A percentile compares a stretch with the other conserved stretches of the same genome.
phyloP scores from a whole-genome alignment of 306 rosid species.

The barrel medic (Medicago truncatula) region MtrunA17r5.0-ANR NC_053047.1:36083001-36083500 shows the following conservation, averaged over 20 bases:
- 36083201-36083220: not conserved
- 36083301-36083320: not conserved
- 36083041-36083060: not conserved
- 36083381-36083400: not conserved
- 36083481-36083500: slow-evolving; percentile 35
- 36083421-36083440: not conserved
- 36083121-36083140: not conserved
- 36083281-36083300: not conserved
- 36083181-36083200: not conserved
- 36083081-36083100: too few species aligned
- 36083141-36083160: not conserved
- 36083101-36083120: too few species aligned
- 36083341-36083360: not conserved
- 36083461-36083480: slow-evolving; percentile 10
- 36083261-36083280: not conserved
- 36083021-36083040: not conserved
- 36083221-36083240: not conserved
- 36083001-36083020: not conserved
- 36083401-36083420: not conserved
- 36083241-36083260: not conserved
- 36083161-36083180: not conserved
- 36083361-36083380: not conserved
- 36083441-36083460: slow-evolving; percentile 10
- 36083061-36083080: too few species aligned
- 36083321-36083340: not conserved